Evolutionary conservation across 1,139 yeast species (phyloP), one percentile per base, ranked within the genome.

Genomic region (Suhomyces kunorum): DNA sequence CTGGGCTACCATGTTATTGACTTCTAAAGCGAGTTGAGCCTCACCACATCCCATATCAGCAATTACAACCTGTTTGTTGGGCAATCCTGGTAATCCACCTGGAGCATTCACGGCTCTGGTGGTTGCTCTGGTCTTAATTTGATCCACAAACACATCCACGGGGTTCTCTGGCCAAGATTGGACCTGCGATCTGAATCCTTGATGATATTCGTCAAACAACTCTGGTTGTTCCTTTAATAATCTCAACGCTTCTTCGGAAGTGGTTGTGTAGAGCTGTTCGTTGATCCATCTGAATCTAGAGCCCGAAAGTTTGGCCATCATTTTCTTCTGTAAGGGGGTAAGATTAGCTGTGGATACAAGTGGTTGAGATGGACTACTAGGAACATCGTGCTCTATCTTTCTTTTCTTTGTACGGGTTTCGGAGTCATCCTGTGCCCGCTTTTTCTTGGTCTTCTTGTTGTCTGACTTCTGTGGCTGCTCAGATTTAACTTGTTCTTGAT

Each of bases 41-140:
- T 92, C 98, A 37, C 98, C 98, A 63, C 98, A 92, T 9, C 98
- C 98, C 97, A 92, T 89, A 66, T 92, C 98, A 0, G 98, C 97
- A 40, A 92, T 76, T 2, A 85, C 88, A 27, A 89, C 82, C 39
- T 69, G 67, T 43, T 72, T 75, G 35, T 59, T 56, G 2, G 68
- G 56, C 33, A 76, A 58, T 13, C 92, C 92, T 2, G 96, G 96
- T 43, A 90, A 71, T 2, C 97, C 98, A 49, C 98, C 98, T 1
- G 98, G 97, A 0, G 97, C 96, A 61, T 85, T 87, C 5, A 89
- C 81, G 19, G 83, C 83, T 59, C 80, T 83, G 22, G 71, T 63
- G 0, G 82, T 68, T 8, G 59, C 64, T 46, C 95, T 75, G 20
- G 66, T 64, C 48, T 78, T 78, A 40, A 92, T 72, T 54, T 86